These are phyloP conservation scores for Fusarium sp. DNA, from an alignment of 2,329 filamentous ascomycete genomes.

Conservation along the genomic window DNA sequence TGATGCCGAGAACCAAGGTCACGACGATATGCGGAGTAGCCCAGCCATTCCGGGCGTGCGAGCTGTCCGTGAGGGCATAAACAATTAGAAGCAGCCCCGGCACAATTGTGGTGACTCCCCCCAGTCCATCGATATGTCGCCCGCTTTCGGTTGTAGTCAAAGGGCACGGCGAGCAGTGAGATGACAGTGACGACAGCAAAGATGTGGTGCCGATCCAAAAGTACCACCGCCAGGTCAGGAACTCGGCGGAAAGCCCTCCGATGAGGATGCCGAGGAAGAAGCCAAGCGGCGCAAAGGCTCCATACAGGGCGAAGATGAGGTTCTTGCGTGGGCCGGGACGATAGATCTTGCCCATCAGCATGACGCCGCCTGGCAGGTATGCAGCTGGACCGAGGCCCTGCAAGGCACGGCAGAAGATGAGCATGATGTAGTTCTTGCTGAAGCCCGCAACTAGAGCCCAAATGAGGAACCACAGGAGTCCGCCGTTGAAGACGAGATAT, in stretches of 20 bases:
- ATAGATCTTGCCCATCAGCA: conserved; percentile 76
- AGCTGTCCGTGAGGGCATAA: conserved; percentile 75
- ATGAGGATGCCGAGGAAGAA: conserved; percentile 76
- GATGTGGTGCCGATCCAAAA: conserved; percentile 71
- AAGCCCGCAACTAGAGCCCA: conserved; percentile 81
- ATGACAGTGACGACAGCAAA: conserved; percentile 62
- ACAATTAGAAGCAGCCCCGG: conserved; percentile 72
- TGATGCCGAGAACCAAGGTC: conserved; percentile 67
- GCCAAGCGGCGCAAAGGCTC: conserved; percentile 67
- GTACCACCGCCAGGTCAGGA: conserved; percentile 74
- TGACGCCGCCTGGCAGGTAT: conserved; percentile 77
- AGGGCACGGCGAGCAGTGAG: conserved; percentile 53
- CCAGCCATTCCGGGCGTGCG: conserved; percentile 73
- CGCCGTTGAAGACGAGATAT: conserved; percentile 69
- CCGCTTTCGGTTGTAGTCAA: conserved; percentile 45
- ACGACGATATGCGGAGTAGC: conserved; percentile 73
- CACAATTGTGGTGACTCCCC: conserved; percentile 65
- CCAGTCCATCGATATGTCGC: conserved; percentile 68
- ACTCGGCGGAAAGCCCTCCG: conserved; percentile 72
- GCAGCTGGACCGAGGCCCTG: conserved; percentile 81
- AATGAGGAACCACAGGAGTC: conserved; percentile 72
- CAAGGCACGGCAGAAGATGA: conserved; percentile 79
- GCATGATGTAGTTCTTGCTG: conserved; percentile 74
- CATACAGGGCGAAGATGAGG: conserved; percentile 71
- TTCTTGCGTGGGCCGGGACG: conserved; percentile 79